Evolutionary conservation across 2,329 filamentous ascomycete genomes (phyloP), one percentile per base, ranked within the genome.

Genomic region (Pseudonectria buxi): DNA sequence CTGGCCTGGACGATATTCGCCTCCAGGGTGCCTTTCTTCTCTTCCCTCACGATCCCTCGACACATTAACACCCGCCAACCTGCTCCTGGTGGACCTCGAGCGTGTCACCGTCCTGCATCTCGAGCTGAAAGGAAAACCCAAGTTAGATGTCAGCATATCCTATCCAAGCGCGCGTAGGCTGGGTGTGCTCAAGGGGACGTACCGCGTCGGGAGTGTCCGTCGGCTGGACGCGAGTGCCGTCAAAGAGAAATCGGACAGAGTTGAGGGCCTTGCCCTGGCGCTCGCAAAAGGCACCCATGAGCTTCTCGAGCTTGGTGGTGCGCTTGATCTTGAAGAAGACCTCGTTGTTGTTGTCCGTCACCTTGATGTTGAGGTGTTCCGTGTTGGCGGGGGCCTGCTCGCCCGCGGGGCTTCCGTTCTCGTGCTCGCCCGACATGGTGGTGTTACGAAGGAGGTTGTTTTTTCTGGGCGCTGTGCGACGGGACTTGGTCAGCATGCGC

Each of bases 241-340:
- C 92, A 54, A 96, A 96, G 2, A 98, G 72, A 63, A 98, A 98
- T 22, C 92, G 83, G 30, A 96, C 90, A 5, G 86, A 90, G 24
- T 71, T 77, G 6, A 81, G 68, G 24, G 82, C 78, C 71, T 96
- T 96, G 53, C 92, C 92, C 61, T 95, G 89, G 15, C 92, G 79
- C 50, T 96, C 90, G 64, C 92, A 98, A 63, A 96, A 98, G 14
- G 92, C 92, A 43, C 87, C 83, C 92, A 98, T 98, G 36, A 98
- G 73, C 72, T 98, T 98, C 68, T 95, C 92, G 2, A 98, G 77
- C 61, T 88, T 86, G 1, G 92, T 98, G 14, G 83, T 88, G 26
- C 89, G 79, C 81, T 98, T 98, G 70, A 98, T 98, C 74, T 98
- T 98, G 74, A 98, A 98, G 65, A 96, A 98, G 54, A 98, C 90